These are phyloP conservation scores for Claviceps capensis DNA, from an alignment of 2,329 filamentous ascomycete genomes.

Conservation along the genomic window DNA sequence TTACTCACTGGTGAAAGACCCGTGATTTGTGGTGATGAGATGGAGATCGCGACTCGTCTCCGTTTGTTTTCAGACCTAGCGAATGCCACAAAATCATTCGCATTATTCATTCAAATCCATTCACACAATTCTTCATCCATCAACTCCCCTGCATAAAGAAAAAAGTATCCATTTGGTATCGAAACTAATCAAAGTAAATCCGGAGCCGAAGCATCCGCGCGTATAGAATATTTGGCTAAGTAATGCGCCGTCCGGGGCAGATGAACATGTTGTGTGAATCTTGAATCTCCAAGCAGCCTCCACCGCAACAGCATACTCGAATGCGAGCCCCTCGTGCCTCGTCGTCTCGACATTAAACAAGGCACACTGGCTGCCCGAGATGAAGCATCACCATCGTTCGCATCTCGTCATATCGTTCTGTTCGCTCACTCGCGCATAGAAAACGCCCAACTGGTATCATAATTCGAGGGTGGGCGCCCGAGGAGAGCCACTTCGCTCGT, in stretches of 20 bases:
- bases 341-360: neutral
- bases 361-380: neutral
- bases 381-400: slow-evolving; percentile 6
- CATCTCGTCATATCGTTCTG: slow-evolving; percentile 5
- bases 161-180: slow-evolving; percentile 11
- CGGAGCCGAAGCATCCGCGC: slow-evolving; percentile 7
- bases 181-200: slow-evolving; percentile 13
- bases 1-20: no score
- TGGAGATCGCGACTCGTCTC: no score
- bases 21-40: no score
- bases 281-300: slow-evolving; percentile 6
- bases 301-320: neutral
- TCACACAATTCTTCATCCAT: no score
- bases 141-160: neutral
- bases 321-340: neutral
- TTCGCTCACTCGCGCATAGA: slow-evolving; percentile 3
- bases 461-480: neutral
- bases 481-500: neutral
- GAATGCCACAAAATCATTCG: neutral
- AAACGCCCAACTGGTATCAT: neutral
- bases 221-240: slow-evolving; percentile 9
- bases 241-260: slow-evolving; percentile 3
- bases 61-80: no score
- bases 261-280: slow-evolving; percentile 8
- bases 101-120: no score